Conservation (phyloP, 23 red algal genomes). For the Cyanidioschyzon merolae region DNA sequence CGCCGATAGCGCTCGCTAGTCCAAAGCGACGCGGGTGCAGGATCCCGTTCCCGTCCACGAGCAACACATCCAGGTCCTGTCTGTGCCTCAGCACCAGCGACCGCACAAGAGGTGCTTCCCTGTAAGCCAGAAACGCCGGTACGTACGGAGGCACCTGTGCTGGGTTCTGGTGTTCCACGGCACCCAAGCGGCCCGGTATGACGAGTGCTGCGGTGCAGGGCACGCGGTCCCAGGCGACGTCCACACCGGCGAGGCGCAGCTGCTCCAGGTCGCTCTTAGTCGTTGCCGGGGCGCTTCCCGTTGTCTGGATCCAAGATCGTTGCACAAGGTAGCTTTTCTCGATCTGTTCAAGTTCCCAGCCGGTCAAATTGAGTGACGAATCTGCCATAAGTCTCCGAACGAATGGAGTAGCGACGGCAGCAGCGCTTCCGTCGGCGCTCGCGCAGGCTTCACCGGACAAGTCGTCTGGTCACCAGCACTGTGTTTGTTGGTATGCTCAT, state of each 20-base stretch:
- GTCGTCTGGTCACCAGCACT: too few species aligned
- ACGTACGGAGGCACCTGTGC: background rate
- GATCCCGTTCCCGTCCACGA: conserved; percentile 92
- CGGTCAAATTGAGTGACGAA: background rate
- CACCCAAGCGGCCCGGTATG: background rate
- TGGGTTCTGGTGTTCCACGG: background rate
- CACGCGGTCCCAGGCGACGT: background rate
- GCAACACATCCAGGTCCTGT: conserved; percentile 31
- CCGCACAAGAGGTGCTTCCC: background rate
- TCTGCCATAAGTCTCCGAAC: too few species aligned
- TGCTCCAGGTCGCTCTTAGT: background rate
- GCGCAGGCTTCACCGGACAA: too few species aligned
- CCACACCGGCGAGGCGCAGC: background rate
- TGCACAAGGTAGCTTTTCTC: background rate
- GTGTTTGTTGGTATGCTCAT: too few species aligned
- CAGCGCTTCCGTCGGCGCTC: too few species aligned
- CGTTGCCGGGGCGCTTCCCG: background rate
- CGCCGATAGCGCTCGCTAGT: conserved; percentile 69
- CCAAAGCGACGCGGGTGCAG: conserved; percentile 75
- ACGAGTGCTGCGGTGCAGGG: background rate
- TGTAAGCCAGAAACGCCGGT: background rate
- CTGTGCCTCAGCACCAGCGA: background rate
- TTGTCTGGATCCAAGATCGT: background rate
- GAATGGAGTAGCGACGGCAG: too few species aligned
- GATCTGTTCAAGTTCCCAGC: background rate